Evolutionary conservation across 345 rosid species (phyloP), one percentile per base, ranked within the genome.

Genomic region (Syzygium jambos): DNA sequence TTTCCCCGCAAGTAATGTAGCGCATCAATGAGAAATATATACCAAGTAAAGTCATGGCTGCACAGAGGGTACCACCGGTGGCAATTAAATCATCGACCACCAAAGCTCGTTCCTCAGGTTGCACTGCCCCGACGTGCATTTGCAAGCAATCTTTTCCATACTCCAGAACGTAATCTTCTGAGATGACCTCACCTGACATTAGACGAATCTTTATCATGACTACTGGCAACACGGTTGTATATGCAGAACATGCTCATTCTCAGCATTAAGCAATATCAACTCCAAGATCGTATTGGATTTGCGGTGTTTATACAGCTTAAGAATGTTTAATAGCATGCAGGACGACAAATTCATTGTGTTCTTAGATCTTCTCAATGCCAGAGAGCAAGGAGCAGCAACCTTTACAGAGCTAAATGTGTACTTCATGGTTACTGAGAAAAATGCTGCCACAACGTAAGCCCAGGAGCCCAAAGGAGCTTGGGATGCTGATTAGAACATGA

Each of bases 1-100:
- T 61, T 34, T 85, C 17, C 29, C 46, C 21, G 15, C 65, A 43
- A 59, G 38, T 83, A 86, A 38, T 11, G 14, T 14, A 49, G 88
- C 43, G 0, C 57, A 16, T 49, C 52, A 11, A 56, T 14, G 65
- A 56, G 85, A 43, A 86, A 85, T n/a, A 83, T 61, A 41, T 94
- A 98, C 99, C 98, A 23, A 98, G 94, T 89, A 96, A 91, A 87
- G 93, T 98, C 92, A 96, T 98, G 86, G 99, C 99, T 59, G 99
- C 99, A 63, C 97, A 93, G 30, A 96, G 96, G 82, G 99, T 96
- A 87, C 99, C 99, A 3, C 99, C 99, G 27, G 99, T 98, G 25
- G 99, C 99, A 80, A 98, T 92, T 51, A 96, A 89, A 89, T 96
- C 99, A 88, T 95, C 99, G 25, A 98, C 98, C 63, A 98, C 97